These are phyloP conservation scores for Ceratocystiopsis minuta DNA, from an alignment of 2,329 filamentous ascomycete species.

Conservation along the genomic window DNA sequence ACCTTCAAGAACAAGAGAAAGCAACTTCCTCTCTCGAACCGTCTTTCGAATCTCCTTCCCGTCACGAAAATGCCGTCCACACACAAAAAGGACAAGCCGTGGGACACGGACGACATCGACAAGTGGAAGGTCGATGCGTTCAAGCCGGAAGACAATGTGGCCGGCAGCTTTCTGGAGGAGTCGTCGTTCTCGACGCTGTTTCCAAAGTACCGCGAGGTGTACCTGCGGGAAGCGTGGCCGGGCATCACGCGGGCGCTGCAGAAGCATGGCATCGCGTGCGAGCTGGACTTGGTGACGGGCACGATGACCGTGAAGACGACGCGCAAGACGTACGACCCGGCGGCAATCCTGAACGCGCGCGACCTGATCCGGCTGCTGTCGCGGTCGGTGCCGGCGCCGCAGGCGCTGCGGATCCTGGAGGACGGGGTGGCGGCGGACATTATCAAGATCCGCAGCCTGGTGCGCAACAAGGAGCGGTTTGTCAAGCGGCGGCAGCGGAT, in stretches of 20 bases:
- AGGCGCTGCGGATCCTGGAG: conserved; percentile 86
- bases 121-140: conserved; percentile 91
- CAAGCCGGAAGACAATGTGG: conserved; percentile 66
- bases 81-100: conserved; percentile 76
- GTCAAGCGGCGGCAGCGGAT: conserved; percentile 89
- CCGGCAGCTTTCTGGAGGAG: conserved; percentile 79
- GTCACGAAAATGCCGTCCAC: conserved; percentile 58
- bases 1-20: too few species aligned
- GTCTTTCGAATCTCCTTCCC: too few species aligned
- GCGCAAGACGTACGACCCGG: conserved; percentile 77
- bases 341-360: conserved; percentile 79
- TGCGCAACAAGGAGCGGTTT: conserved; percentile 87
- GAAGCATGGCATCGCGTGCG: conserved; percentile 76
- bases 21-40: too few species aligned
- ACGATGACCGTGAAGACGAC: conserved; percentile 96
- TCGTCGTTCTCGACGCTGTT: conserved; percentile 78
- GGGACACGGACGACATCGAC: conserved; percentile 94
- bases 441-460: conserved; percentile 82
- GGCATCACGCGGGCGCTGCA: conserved; percentile 74
- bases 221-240: conserved; percentile 85
- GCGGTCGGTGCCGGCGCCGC: conserved; percentile 77
- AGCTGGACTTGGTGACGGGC: conserved; percentile 84
- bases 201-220: conserved; percentile 90
- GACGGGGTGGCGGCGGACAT: conserved; percentile 69
- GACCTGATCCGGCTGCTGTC: conserved; percentile 89